Evolutionary conservation across 805 yeast species (phyloP), one percentile per base, ranked within the genome.

Genomic region (Danielia reshetovae): DNA sequence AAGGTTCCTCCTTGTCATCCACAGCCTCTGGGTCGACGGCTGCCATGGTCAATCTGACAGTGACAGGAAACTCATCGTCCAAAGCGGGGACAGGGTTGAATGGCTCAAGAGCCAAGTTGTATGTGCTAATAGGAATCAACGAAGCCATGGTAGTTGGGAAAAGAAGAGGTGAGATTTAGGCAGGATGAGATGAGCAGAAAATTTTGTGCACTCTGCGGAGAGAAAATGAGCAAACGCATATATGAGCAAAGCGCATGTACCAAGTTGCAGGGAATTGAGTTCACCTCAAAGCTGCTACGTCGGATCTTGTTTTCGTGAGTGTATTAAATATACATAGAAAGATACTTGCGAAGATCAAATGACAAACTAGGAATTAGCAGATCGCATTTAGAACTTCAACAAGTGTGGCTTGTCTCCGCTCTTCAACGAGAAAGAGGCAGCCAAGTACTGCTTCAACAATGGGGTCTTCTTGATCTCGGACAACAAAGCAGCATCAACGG

Each of bases 351-450:
- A 37, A 32, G 36, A 32, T 27, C 39, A 39, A 46, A 43, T 43
- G 53, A 41, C 35, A 32, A 27, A 28, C 9, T 19, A 17, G 19
- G 19, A 25, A 24, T 34, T 34, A 30, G 29, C 30, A 6, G 14
- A 24, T 18, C 45, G 46, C 57, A n/a, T n/a, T 83, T 88, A 90
- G 74, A 93, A 90, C 79, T 85, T 87, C 83, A 93, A 85, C 69
- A 85, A 81, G 74, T 90, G 97, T 64, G 97, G 98, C 73, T 76
- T 87, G 80, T 90, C 98, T 73, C 97, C 97, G 74, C 77, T 80
- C 85, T 87, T 89, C 74, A 93, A 82, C 57, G 96, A 84, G 89
- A 90, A 90, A 54, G 95, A 75, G 59, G 96, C 69, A 56, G 96
- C 83, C 68, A 90, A 81, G 85, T 90, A 90, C 76, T 89, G 95